A percentile compares a stretch with the other conserved stretches of the same genome.
phyloP scores from a whole-genome alignment of 2,329 filamentous ascomycete genomes.

The Penicillium hordei region DNA sequence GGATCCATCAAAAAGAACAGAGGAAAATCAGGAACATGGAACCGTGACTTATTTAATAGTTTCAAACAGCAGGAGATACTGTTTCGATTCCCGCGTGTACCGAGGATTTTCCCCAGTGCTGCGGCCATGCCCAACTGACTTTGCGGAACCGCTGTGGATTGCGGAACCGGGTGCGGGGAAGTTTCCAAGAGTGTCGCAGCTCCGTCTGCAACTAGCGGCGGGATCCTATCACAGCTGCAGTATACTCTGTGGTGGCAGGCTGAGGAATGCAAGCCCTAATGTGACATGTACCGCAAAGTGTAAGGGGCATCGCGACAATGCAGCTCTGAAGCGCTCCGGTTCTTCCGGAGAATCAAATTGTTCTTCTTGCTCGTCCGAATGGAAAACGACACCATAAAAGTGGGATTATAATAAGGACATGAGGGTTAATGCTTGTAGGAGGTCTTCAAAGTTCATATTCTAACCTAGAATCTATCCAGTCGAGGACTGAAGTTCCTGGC shows the following conservation, averaged over 20 bases:
- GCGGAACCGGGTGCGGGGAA: not conserved
- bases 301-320: no score
- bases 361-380: not conserved
- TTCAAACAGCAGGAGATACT: not conserved
- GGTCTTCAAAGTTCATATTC: not conserved
- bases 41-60: not conserved
- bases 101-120: not conserved
- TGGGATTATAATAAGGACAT: no score
- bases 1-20: not conserved
- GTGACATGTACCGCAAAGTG: not conserved
- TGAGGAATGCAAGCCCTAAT: not conserved
- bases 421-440: not conserved
- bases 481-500: no score
- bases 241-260: not conserved
- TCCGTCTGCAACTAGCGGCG: not conserved
- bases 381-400: not conserved
- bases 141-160: slow-evolving; percentile 3
- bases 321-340: not conserved
- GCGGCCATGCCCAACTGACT: not conserved
- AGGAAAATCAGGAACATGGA: not conserved
- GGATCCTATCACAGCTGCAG: not conserved
- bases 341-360: not conserved
- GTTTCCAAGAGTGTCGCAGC: not conserved
- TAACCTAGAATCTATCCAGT: not conserved
- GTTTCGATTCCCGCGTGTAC: not conserved